Conservation (phyloP, 2,329 filamentous ascomycete genomes). For the Neurospora sp. region DNA sequence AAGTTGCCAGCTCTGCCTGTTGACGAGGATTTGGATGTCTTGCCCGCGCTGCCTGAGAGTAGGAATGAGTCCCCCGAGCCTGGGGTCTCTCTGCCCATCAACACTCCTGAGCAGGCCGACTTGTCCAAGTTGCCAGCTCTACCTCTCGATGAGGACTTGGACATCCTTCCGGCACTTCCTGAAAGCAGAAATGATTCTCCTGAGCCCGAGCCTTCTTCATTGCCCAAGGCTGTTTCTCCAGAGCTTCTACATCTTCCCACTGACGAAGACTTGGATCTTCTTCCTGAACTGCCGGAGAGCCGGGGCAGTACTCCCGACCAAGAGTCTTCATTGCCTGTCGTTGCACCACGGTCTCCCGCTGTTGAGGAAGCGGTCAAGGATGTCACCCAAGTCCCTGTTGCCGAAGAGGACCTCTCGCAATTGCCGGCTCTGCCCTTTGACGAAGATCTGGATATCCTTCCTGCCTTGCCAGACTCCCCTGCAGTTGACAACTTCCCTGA, state of each 20-base stretch:
- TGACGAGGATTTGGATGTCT: not conserved
- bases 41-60: conserved; percentile 5
- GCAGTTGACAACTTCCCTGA: not conserved
- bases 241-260: not conserved
- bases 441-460: not conserved
- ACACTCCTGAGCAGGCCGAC: no score
- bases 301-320: not conserved
- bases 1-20: not conserved
- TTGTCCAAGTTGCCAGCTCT: not conserved
- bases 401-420: not conserved
- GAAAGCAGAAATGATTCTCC: conserved; percentile 3
- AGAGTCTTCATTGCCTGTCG: not conserved
- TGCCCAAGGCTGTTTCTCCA: not conserved
- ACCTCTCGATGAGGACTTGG: not conserved
- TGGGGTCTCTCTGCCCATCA: no score
- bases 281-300: conserved; percentile 1
- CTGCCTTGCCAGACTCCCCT: conserved; percentile 1
- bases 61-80: not conserved
- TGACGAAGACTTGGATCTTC: not conserved
- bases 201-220: conserved; percentile 1
- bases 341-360: not conserved
- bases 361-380: not conserved
- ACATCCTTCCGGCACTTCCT: conserved; percentile 1
- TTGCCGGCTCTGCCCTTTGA: not conserved
- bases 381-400: not conserved